phyloP scores from a whole-genome alignment of 495 filamentous ascomycete genomes.

The Lineolata rhizophorae region DNA sequence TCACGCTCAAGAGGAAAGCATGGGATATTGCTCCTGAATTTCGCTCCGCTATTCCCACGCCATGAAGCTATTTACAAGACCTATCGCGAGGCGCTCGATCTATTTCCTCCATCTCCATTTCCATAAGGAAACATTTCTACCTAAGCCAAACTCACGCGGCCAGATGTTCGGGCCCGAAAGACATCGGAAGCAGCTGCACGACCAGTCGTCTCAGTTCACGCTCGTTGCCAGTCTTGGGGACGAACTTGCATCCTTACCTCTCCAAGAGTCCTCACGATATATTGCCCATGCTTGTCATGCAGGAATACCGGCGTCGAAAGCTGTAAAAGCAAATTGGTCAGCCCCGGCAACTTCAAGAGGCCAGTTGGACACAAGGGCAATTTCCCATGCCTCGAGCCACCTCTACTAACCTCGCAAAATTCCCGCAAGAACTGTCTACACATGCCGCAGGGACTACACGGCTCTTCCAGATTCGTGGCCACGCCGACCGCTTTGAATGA shows the following conservation, averaged over 20 bases:
- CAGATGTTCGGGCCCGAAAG: slow-evolving; percentile 13
- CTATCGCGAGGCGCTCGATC: too few species aligned
- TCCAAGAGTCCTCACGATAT: slow-evolving; percentile 46
- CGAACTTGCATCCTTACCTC: slow-evolving; percentile 30
- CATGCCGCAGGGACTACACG: slow-evolving; percentile 29
- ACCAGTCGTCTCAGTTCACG: neutral
- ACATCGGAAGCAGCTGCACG: slow-evolving; percentile 11
- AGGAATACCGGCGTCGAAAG: slow-evolving; percentile 61
- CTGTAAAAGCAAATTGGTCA: slow-evolving; percentile 18
- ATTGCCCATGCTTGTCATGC: slow-evolving; percentile 57
- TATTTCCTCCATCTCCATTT: too few species aligned
- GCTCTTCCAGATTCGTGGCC: slow-evolving; percentile 43
- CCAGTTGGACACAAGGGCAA: neutral
- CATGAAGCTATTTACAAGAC: too few species aligned
- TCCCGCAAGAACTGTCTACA: slow-evolving; percentile 27
- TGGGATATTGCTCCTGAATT: too few species aligned
- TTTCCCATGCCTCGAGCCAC: neutral
- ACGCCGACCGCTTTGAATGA: slow-evolving; percentile 76
- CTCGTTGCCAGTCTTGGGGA: neutral
- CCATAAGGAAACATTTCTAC: too few species aligned
- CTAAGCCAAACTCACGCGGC: too few species aligned
- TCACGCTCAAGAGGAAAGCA: too few species aligned
- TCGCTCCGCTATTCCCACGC: too few species aligned
- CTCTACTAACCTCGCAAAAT: slow-evolving; percentile 18
- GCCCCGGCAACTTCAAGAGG: neutral